Evolutionary conservation across 23 red algal genomes (phyloP), one percentile per base, ranked within the genome.

Genomic region (Gracilariopsis chorda): DNA sequence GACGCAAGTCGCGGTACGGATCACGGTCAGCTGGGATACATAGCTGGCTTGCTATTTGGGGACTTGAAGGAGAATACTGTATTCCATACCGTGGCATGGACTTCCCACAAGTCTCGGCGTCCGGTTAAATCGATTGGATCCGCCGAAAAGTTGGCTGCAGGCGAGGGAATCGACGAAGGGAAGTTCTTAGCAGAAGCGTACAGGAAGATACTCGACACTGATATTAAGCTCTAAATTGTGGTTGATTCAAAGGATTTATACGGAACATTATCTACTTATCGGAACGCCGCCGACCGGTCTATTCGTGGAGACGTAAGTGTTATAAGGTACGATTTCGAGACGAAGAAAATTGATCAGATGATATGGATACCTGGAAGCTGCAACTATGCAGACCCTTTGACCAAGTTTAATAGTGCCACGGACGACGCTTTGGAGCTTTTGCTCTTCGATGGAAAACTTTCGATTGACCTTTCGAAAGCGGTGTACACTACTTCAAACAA

Each of bases 71-170:
- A 57, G 0, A 7, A 57, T 30, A 35, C 43, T 2, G 75, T 57
- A 0, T 7, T 80, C 34, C 40, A 75, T 46, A 24, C 84, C n/a
- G n/a, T 88, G 21, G 52, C 84, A 24, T 88, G 84, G 84, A 21
- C 10, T 32, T 80, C 14, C 4, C 75, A 80, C 16, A 57, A 80
- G 47, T 55, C 47, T 3, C 1, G 75, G 1, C 1, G 48, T 0
- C 75, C 75, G 7, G 75, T 80, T 4, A 57, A 32, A 30, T 28
- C 75, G 37, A 33, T 80, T 57, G 75, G 7, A 21, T 80, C 75
- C 7, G 75, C 47, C 1, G 75, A 80, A 39, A 17, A 6, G 4
- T 57, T 80, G 45, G 75, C 75, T 32, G 75, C 75, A 2, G 17
- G 48, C 6, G 75, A 55, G 48, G 75, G 19, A 6, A 80, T 80